These are phyloP conservation scores for Taphrina communis DNA, from an alignment of 1,139 yeast species.

Conservation along the genomic window DNA sequence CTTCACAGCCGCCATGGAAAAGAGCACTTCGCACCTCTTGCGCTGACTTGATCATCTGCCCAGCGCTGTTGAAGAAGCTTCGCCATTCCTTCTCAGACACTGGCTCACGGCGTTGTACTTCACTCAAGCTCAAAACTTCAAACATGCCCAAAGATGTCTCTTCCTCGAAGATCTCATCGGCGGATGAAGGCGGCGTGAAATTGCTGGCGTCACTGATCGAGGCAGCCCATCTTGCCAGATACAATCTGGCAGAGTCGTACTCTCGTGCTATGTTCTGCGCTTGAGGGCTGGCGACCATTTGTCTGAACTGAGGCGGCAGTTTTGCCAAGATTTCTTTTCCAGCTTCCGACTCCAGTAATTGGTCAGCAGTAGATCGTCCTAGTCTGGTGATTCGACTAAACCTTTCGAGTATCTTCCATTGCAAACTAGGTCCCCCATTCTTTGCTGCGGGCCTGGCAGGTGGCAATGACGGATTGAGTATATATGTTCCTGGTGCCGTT, in stretches of 20 bases:
- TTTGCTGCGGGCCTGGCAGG: slow-evolving; percentile 40
- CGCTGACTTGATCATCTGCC: slow-evolving; percentile 72
- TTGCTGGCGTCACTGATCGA: slow-evolving; percentile 72
- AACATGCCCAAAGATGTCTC: slow-evolving; percentile 72
- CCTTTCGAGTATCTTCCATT: slow-evolving; percentile 84
- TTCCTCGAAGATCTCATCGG: slow-evolving; percentile 61
- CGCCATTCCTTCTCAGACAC: slow-evolving; percentile 80
- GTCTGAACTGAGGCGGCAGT: slow-evolving; percentile 66
- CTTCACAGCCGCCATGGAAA: slow-evolving; percentile 72
- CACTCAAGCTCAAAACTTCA: slow-evolving; percentile 65
- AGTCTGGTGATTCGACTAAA: slow-evolving; percentile 80
- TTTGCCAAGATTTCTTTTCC: slow-evolving; percentile 61
- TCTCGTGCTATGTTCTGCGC: slow-evolving; percentile 83
- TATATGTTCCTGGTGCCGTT: slow-evolving; percentile 56
- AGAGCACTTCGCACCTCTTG: slow-evolving; percentile 78
- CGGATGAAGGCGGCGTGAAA: slow-evolving; percentile 34
- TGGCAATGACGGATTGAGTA: slow-evolving; percentile 54
- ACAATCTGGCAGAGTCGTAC: slow-evolving; percentile 88
- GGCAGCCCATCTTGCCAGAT: slow-evolving; percentile 95
- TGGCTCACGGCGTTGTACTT: slow-evolving; percentile 70
- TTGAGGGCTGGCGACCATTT: slow-evolving; percentile 74
- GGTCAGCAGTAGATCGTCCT: slow-evolving; percentile 63
- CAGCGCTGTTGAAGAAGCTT: slow-evolving; percentile 77
- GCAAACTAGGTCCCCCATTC: slow-evolving; percentile 48
- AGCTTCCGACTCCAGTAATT: slow-evolving; percentile 38